Percentiles rank a stretch among this genome's conserved stretches.
These are phyloP conservation scores for Vitis rupestris DNA, from an alignment of 164 flowering plant genomes.

Conservation along the genomic window DNA sequence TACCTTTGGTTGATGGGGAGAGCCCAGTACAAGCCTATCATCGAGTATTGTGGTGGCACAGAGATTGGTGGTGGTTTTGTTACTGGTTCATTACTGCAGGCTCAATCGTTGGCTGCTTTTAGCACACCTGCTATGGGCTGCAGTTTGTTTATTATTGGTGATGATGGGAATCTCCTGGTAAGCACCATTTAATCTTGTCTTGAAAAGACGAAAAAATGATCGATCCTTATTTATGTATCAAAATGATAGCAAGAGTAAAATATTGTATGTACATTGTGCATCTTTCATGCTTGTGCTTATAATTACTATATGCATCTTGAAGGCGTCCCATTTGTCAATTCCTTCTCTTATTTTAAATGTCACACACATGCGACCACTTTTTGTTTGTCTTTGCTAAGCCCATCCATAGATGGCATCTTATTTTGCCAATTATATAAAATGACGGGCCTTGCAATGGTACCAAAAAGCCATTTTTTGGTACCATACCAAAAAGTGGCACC, in stretches of 20 bases:
- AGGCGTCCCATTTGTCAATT: background rate
- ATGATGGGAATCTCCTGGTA: constrained; percentile 77
- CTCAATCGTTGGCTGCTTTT: constrained; percentile 87
- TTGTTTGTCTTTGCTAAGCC: background rate
- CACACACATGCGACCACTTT: background rate
- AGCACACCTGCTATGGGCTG: constrained; percentile 97
- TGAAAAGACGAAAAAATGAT: background rate
- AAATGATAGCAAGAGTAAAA: background rate
- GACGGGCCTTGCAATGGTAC: no score
- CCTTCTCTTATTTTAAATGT: background rate
- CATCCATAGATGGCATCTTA: background rate
- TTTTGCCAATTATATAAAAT: background rate
- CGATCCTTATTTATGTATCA: no score
- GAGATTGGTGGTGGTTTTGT: constrained; percentile 96
- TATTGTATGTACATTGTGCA: background rate
- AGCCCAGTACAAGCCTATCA: constrained; percentile 84
- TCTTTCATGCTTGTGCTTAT: background rate
- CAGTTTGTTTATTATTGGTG: constrained; percentile 68
- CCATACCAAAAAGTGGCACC: no score
- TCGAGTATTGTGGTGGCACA: constrained; percentile 98
- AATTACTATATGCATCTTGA: background rate
- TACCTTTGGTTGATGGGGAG: constrained; percentile 95
- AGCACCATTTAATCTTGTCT: constrained; percentile 24
- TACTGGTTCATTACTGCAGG: constrained; percentile 77
- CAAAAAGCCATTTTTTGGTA: no score